Base-by-base conservation (phyloP, 345 rosid genomes). In the Syzygium jambos region DNA sequence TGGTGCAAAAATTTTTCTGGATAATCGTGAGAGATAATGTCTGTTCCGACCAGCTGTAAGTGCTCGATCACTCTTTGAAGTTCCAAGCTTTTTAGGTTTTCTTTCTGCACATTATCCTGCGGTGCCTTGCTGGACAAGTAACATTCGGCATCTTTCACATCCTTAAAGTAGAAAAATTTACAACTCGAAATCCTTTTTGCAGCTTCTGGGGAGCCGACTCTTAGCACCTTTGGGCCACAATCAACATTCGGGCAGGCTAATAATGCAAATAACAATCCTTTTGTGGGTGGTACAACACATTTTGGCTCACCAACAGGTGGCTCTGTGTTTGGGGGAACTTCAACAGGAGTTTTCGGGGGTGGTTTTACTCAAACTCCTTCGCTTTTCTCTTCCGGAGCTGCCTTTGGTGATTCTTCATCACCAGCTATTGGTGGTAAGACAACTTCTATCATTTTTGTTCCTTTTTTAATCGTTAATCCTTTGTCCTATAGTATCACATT, bases 251-350 rank as follows among this genome's bases (percentile, higher is more conserved):
- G 97, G 68, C 98, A 92, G 94, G 88, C 46, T 43, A 43, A 5
- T 43, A 43, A 43, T 43, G 46, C 46, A 43, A 43, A 43, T 43
- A 43, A 5, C 46, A 43, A 43, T 43, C 46, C 46, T 43, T 43
- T 6, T 43, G 46, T 43, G 46, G 46, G 46, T 43, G 46, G 46
- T 5, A 43, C 1, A 43, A 6, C 46, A 43, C 7, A 43, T 15
- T 97, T 97, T 87, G 98, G 95, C 3, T 88, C 97, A 43, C 98
- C 95, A 87, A 93, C 97, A 2, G 96, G 96, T 73, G 89, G 93
- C 87, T 93, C 99, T 52, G 73, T 94, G 23, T 95, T 96, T 91
- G 99, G 98, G 59, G 96, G 96, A 34, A 94, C 98, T 89, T 93
- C 99, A 80, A 96, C 96, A 7, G 98, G 99, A 43, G 94, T 94